Conservation (phyloP, 1,139 yeast genomes). For the Pichia sp. region DNA sequence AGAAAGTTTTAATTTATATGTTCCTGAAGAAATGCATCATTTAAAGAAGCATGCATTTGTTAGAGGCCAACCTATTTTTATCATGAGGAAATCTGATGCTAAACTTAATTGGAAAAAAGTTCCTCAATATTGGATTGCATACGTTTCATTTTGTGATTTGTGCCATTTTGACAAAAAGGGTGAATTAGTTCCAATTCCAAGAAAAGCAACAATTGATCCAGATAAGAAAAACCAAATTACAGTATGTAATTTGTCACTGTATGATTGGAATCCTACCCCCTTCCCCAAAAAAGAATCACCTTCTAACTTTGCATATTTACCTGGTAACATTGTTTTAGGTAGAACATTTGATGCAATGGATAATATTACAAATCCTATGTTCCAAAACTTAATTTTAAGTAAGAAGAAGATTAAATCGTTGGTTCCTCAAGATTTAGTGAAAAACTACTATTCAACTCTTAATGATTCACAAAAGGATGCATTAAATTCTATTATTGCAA, state of each 20-base stretch:
- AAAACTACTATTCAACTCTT: slow-evolving; percentile 19
- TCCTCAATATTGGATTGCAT: slow-evolving; percentile 45
- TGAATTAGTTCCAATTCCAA: slow-evolving; percentile 1
- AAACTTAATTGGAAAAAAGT: slow-evolving; percentile 30
- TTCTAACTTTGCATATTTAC: slow-evolving; percentile 41
- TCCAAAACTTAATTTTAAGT: slow-evolving; percentile 53
- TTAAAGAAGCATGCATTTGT: slow-evolving; percentile 42
- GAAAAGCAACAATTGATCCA: slow-evolving; percentile 1
- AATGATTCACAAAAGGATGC: slow-evolving; percentile 63
- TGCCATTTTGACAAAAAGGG: slow-evolving; percentile 21
- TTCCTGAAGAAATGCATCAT: slow-evolving; percentile 33
- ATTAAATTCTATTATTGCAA: slow-evolving; percentile 60
- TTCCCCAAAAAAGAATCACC: slow-evolving; percentile 36
- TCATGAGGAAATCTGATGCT: slow-evolving; percentile 29
- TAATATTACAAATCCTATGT: slow-evolving; percentile 48
- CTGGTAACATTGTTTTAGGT: slow-evolving; percentile 57
- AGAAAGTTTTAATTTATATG: slow-evolving; percentile 19
- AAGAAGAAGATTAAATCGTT: slow-evolving; percentile 41
- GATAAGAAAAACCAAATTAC: slow-evolving; percentile 6
- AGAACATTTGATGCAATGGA: slow-evolving; percentile 61
- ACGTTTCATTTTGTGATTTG: slow-evolving; percentile 29
- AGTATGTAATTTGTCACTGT: slow-evolving; percentile 38
- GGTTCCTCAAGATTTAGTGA: not conserved
- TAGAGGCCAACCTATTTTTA: slow-evolving; percentile 40
- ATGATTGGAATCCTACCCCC: slow-evolving; percentile 49